Percentiles rank a stretch among this genome's conserved stretches.
phyloP scores from a whole-genome alignment of 768 basidiomycete species.

The Pisolithus marmoratus region DNA sequence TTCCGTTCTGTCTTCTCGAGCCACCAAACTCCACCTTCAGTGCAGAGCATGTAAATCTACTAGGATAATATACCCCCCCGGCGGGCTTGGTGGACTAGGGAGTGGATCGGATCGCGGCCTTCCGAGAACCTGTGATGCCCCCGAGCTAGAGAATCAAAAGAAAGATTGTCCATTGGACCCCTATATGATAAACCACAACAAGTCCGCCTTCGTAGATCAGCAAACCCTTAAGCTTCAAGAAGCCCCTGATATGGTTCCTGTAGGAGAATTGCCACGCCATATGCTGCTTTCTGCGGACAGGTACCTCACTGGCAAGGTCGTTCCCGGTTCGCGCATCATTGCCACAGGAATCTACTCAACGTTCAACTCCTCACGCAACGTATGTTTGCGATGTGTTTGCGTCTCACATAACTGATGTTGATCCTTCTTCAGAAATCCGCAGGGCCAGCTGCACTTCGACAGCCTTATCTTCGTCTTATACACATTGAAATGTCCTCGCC shows the following conservation, averaged over 20 bases:
- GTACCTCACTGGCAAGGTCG: constrained; percentile 86
- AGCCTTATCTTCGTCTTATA: constrained; percentile 89
- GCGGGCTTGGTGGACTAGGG: constrained; percentile 82
- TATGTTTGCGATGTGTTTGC: constrained; percentile 31
- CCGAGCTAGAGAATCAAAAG: constrained; percentile 72
- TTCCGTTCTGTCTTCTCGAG: constrained; percentile 87
- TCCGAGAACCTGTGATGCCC: constrained; percentile 83
- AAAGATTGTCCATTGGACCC: constrained; percentile 97
- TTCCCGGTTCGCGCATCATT: constrained; percentile 92
- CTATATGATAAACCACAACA: constrained; percentile 91
- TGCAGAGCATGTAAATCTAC: constrained; percentile 85
- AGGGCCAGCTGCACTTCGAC: constrained; percentile 84
- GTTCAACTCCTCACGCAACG: constrained; percentile 84
- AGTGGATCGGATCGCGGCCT: constrained; percentile 79
- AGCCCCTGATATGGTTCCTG: constrained; percentile 98
- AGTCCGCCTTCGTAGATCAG: constrained; percentile 92
- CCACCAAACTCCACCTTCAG: constrained; percentile 87
- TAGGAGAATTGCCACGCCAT: constrained; percentile 94
- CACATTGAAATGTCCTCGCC: constrained; percentile 89
- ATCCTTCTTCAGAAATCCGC: constrained; percentile 54
- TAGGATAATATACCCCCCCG: constrained; percentile 70
- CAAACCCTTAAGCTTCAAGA: constrained; percentile 97
- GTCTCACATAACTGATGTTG: background rate
- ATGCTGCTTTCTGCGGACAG: constrained; percentile 90
- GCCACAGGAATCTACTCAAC: constrained; percentile 97